Conservation (phyloP, 2,329 filamentous ascomycete genomes). For the Metarhizium robertsii region DNA sequence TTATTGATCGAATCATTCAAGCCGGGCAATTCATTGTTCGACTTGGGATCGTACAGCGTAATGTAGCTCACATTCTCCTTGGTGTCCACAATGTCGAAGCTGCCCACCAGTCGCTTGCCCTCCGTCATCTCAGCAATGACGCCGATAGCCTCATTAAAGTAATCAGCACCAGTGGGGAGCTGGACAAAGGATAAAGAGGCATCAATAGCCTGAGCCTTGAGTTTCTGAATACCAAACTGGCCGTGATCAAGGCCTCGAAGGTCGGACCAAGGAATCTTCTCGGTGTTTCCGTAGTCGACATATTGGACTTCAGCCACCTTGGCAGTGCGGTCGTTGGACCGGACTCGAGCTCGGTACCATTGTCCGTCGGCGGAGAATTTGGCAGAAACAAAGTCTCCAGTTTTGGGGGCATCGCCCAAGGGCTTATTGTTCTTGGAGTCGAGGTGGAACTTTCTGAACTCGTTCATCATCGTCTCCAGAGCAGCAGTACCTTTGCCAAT, state of each 20-base stretch:
- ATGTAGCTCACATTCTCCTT: conserved; percentile 78
- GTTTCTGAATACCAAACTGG: conserved; percentile 71
- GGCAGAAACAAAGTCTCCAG: conserved; percentile 83
- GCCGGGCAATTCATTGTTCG: conserved; percentile 42
- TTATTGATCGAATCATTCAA: conserved; percentile 79
- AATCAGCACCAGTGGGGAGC: conserved; percentile 73
- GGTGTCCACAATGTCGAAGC: conserved; percentile 73
- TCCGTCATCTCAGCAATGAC: conserved; percentile 69
- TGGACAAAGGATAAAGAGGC: conserved; percentile 83
- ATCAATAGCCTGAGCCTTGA: conserved; percentile 81
- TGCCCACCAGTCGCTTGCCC: conserved; percentile 72
- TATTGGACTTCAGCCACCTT: conserved; percentile 88
- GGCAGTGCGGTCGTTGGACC: conserved; percentile 83
- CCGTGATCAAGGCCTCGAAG: conserved; percentile 72
- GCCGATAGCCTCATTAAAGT: conserved; percentile 68
- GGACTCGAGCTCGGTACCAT: conserved; percentile 90
- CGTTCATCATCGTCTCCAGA: conserved; percentile 78
- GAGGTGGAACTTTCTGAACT: conserved; percentile 85
- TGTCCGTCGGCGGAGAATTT: conserved; percentile 82
- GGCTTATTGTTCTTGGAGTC: conserved; percentile 71
- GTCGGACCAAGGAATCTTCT: conserved; percentile 75
- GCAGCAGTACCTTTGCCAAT: conserved; percentile 78
- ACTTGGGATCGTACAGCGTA: conserved; percentile 74
- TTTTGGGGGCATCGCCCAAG: conserved; percentile 70
- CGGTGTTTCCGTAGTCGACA: conserved; percentile 93